Percentiles rank a stretch among this genome's conserved stretches.
Conservation (phyloP, 1,284 basidiomycete genomes). For the Trichosporon inkin region DNA sequence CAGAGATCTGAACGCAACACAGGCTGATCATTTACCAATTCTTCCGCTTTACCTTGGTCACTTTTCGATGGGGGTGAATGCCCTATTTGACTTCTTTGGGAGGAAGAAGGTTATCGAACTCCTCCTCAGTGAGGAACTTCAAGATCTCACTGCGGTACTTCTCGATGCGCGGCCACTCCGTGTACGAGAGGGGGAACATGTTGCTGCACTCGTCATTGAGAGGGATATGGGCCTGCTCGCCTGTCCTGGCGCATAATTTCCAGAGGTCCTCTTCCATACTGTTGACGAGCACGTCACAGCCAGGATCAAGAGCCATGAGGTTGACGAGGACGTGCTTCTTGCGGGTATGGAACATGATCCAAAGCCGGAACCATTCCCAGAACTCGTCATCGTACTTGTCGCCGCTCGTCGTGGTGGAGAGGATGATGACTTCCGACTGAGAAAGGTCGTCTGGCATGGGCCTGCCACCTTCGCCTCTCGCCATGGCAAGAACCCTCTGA, state of each 20-base stretch:
- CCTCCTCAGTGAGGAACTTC: not conserved
- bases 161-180: not conserved
- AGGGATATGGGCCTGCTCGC: not conserved
- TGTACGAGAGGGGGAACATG: not conserved
- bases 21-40: not conserved
- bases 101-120: not conserved
- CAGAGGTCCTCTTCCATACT: not conserved
- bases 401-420: not conserved
- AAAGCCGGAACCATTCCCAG: not conserved
- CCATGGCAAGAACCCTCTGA: not conserved
- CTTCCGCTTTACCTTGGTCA: not conserved
- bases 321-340: not conserved
- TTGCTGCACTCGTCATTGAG: not conserved
- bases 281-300: not conserved
- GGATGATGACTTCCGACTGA: not conserved
- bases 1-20: not conserved
- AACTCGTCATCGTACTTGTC: not conserved
- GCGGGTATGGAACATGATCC: not conserved
- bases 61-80: not conserved
- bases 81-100: not conserved
- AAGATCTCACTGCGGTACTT: not conserved
- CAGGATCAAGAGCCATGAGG: not conserved
- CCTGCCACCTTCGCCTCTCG: not conserved
- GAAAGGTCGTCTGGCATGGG: not conserved
- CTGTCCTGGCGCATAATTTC: not conserved